Evolutionary conservation across 2,329 filamentous ascomycete species (phyloP).

Genomic region (Penicillium sp.): DNA sequence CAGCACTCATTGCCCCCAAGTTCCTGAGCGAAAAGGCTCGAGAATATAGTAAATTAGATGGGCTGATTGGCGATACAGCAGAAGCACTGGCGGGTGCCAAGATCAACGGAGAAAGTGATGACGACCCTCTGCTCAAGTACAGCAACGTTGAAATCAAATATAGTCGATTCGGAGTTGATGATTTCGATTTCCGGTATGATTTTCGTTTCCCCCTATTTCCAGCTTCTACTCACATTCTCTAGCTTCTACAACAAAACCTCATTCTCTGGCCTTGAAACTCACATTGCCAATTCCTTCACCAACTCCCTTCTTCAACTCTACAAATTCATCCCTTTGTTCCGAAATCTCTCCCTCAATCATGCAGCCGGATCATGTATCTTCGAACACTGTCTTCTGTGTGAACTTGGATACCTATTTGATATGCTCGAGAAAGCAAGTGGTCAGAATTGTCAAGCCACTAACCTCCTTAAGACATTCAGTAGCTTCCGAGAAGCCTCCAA

Average conservation of each 20-base stretch:
- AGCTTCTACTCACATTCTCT: constrained; percentile 49
- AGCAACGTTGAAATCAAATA: constrained; percentile 97
- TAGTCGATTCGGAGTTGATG: constrained; percentile 98
- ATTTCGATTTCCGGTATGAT: constrained; percentile 95
- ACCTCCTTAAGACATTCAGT: constrained; percentile 86
- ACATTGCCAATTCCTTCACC: constrained; percentile 95
- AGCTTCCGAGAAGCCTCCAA: constrained; percentile 76
- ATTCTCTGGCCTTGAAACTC: constrained; percentile 91
- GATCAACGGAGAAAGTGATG: constrained; percentile 70
- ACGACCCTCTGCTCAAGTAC: constrained; percentile 86
- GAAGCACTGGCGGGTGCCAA: constrained; percentile 69
- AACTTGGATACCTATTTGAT: constrained; percentile 92
- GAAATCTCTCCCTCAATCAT: constrained; percentile 86
- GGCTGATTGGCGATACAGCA: constrained; percentile 56
- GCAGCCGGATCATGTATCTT: constrained; percentile 80
- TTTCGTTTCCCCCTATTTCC: constrained; percentile 73
- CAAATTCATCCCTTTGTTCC: constrained; percentile 83
- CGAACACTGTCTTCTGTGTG: constrained; percentile 85
- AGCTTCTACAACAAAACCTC: constrained; percentile 93
- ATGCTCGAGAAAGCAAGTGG: constrained; percentile 97
- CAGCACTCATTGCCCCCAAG: constrained; percentile 73
- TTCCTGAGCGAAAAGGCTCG: constrained; percentile 93
- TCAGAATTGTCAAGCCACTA: constrained; percentile 93
- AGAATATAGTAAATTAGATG: constrained; percentile 53
- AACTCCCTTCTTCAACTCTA: constrained; percentile 90